Conservation (phyloP, 176 grass and related monocot genomes). For the Pontederia crassipes region DNA sequence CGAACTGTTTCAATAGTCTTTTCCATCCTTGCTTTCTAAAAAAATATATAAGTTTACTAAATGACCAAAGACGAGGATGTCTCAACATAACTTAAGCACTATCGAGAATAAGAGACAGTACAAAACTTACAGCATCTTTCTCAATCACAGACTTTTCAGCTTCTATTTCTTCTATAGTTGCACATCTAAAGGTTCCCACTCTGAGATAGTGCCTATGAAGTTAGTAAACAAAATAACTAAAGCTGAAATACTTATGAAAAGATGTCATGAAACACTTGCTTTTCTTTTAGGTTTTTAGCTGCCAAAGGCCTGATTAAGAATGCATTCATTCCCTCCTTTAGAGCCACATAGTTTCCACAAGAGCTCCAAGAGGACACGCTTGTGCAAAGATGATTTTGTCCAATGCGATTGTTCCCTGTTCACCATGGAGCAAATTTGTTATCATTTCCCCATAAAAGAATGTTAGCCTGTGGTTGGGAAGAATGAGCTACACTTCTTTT, state of each 20-base stretch:
- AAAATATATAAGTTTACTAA: background rate
- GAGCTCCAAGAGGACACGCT: slow-evolving; percentile 16
- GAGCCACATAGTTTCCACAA: slow-evolving; percentile 13
- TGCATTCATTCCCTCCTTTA: slow-evolving; percentile 4
- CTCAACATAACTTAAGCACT: background rate
- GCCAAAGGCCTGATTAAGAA: slow-evolving; percentile 16
- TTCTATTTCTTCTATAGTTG: slow-evolving; percentile 96
- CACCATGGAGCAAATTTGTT: background rate
- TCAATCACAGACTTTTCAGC: slow-evolving; percentile 79
- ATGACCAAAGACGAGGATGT: slow-evolving; percentile 1
- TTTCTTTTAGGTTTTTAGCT: slow-evolving; percentile 7
- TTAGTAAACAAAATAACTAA: background rate
- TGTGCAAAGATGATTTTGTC: slow-evolving; percentile 9
- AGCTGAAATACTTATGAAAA: slow-evolving; percentile 7
- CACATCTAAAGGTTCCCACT: slow-evolving; percentile 56
- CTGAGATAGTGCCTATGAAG: slow-evolving; percentile 37
- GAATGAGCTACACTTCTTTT: background rate
- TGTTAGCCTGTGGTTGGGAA: no score
- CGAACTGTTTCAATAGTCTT: slow-evolving; percentile 71
- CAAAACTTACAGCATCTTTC: slow-evolving; percentile 58
- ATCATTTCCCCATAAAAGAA: background rate
- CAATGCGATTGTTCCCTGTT: slow-evolving; percentile 6
- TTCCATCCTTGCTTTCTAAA: slow-evolving; percentile 90
- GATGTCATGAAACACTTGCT: slow-evolving; percentile 18
- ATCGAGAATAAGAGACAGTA: slow-evolving; percentile 6